Percentiles rank a stretch among this genome's conserved stretches.
Evolutionary conservation across 305 asterid species (phyloP).

Genomic region (Andrographis paniculata): DNA sequence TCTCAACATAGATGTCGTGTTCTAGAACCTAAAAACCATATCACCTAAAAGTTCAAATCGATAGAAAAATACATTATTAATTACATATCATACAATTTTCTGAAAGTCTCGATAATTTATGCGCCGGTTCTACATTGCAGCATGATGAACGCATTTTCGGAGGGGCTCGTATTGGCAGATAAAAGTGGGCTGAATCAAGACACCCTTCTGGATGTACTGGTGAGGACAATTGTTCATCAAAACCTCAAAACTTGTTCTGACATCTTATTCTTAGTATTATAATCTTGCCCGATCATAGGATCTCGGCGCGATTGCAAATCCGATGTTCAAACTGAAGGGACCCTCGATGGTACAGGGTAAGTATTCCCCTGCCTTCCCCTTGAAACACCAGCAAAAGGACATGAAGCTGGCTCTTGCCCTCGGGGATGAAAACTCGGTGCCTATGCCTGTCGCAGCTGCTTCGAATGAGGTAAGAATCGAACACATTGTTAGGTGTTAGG

Average conservation of each 20-base stretch:
- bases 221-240: conserved; percentile 22
- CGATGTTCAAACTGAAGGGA: conserved; percentile 93
- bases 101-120: not conserved
- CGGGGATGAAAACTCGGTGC: conserved; percentile 75
- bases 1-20: no score
- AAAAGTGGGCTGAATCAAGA: conserved; percentile 78
- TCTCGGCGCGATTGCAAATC: conserved; percentile 87
- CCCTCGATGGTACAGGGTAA: conserved; percentile 68
- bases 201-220: conserved; percentile 88
- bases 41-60: no score
- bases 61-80: no score
- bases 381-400: conserved; percentile 96
- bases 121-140: conserved; percentile 37
- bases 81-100: no score
- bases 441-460: conserved; percentile 98
- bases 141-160: conserved; percentile 95
- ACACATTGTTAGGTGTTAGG: no score
- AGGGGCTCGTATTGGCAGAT: conserved; percentile 82
- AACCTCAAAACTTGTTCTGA: conserved; percentile 1
- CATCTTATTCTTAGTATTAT: not conserved
- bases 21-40: no score
- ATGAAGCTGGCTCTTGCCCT: conserved; percentile 95
- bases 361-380: conserved; percentile 85
- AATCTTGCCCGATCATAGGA: conserved; percentile 36
- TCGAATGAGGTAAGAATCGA: conserved; percentile 63